These are phyloP conservation scores for Leptomonas pyrrhocoris DNA, from an alignment of 208 protist species.

Conservation along the genomic window DNA sequence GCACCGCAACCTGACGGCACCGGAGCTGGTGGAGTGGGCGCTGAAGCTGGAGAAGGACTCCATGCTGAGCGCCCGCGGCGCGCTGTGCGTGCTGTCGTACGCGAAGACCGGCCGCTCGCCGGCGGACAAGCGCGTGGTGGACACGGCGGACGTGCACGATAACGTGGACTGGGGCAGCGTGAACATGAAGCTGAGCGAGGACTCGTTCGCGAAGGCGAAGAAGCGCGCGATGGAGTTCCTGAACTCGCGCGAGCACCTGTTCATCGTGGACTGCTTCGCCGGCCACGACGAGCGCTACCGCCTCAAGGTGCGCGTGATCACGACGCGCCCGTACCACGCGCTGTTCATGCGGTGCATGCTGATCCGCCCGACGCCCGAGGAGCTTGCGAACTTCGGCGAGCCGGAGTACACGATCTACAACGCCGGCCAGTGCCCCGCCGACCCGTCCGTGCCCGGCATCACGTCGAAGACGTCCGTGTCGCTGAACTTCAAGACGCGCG, in stretches of 20 bases:
- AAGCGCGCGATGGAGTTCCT: slow-evolving; percentile 93
- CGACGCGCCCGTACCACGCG: slow-evolving; percentile 94
- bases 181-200: slow-evolving; percentile 91
- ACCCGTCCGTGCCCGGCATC: slow-evolving; percentile 88
- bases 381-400: slow-evolving; percentile 92
- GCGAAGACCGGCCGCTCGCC: slow-evolving; percentile 93
- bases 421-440: slow-evolving; percentile 90
- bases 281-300: slow-evolving; percentile 92
- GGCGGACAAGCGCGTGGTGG: slow-evolving; percentile 94
- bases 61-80: slow-evolving; percentile 82
- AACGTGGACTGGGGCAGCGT: slow-evolving; percentile 96
- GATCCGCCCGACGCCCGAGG: slow-evolving; percentile 91
- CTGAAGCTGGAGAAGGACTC: slow-evolving; percentile 76
- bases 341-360: slow-evolving; percentile 98
- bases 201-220: slow-evolving; percentile 92
- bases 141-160: slow-evolving; percentile 61
- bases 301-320: slow-evolving; percentile 94
- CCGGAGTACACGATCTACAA: slow-evolving; percentile 97
- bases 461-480: slow-evolving; percentile 72
- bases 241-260: slow-evolving; percentile 90
- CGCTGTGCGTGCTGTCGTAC: slow-evolving; percentile 85
- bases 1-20: slow-evolving; percentile 56
- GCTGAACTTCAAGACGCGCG: slow-evolving; percentile 84
- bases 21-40: slow-evolving; percentile 62
- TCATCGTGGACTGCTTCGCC: slow-evolving; percentile 95